Evolutionary conservation across 345 rosid species (phyloP).

Genomic region (Toxicodendron radicans): DNA sequence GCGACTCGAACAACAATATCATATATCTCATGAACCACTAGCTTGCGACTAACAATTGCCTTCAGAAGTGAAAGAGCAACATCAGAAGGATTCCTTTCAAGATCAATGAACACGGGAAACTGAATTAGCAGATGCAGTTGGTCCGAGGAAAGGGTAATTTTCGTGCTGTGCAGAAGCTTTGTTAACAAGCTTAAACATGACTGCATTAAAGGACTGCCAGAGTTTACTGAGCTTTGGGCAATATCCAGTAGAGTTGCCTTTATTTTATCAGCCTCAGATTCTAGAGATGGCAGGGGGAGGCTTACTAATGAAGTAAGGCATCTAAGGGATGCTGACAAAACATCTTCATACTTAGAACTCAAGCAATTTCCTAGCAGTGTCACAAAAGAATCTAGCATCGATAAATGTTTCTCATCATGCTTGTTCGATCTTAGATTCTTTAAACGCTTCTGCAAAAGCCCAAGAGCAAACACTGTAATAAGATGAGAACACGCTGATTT

Average conservation of each 20-base stretch:
- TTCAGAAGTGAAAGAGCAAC: conserved; percentile 71
- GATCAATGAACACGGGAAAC: conserved; percentile 84
- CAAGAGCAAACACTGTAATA: conserved; percentile 75
- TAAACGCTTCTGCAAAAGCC: conserved; percentile 52
- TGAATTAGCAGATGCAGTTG: conserved; percentile 64
- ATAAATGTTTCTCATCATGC: conserved; percentile 40
- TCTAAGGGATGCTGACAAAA: conserved; percentile 69
- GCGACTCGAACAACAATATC: conserved; percentile 62
- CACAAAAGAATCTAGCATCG: conserved; percentile 89
- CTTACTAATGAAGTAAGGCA: conserved; percentile 73
- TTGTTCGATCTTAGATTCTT: conserved; percentile 54
- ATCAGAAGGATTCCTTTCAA: conserved; percentile 68
- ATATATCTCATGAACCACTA: conserved; percentile 84
- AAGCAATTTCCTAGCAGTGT: conserved; percentile 63
- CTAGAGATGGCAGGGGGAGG: conserved; percentile 76
- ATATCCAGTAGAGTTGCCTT: conserved; percentile 66
- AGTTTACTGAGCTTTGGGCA: conserved; percentile 58
- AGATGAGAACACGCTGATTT: conserved; percentile 60
- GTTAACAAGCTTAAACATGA: conserved; percentile 83
- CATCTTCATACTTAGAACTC: conserved; percentile 82
- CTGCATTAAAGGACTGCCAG: conserved; percentile 63
- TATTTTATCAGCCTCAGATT: conserved; percentile 68
- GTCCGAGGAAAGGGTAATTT: conserved; percentile 65
- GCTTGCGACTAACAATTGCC: conserved; percentile 75
- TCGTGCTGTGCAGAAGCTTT: conserved; percentile 59